Conservation (phyloP, 2,329 filamentous ascomycete genomes). For the Colletotrichum chlorophyti region DNA sequence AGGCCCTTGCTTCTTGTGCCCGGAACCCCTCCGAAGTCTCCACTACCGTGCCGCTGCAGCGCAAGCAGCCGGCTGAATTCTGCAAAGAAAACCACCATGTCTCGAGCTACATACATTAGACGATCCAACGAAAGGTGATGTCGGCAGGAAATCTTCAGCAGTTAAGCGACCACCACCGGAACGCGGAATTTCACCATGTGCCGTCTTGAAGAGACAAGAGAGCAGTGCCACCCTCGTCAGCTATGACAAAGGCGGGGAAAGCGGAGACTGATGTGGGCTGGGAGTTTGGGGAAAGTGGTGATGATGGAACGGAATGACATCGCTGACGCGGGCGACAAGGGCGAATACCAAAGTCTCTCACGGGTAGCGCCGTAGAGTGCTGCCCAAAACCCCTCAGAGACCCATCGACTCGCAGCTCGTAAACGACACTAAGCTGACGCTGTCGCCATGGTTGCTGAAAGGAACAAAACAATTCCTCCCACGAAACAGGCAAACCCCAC, state of each 20-base stretch:
- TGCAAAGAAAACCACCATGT: background rate
- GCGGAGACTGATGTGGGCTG: conserved; percentile 25
- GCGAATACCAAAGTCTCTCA: background rate
- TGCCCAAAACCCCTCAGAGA: too few species aligned
- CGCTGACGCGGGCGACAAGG: background rate
- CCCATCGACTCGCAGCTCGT: too few species aligned
- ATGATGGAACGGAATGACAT: conserved; percentile 24
- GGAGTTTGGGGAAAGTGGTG: conserved; percentile 1
- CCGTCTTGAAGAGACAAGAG: background rate
- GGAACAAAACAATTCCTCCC: too few species aligned
- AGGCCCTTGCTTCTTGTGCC: background rate
- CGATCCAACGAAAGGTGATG: too few species aligned
- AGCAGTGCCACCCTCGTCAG: conserved; percentile 32
- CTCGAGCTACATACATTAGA: too few species aligned
- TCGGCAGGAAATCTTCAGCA: too few species aligned
- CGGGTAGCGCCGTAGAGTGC: too few species aligned
- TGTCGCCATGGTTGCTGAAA: too few species aligned
- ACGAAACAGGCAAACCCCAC: too few species aligned
- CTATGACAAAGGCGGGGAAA: conserved; percentile 42
- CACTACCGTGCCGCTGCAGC: conserved; percentile 4
- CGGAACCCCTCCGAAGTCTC: background rate
- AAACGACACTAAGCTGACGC: too few species aligned
- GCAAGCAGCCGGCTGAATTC: background rate
- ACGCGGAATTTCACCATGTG: background rate
- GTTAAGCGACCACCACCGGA: background rate